Evolutionary conservation across 495 filamentous ascomycete species (phyloP), one percentile per base, ranked within the genome.

Genomic region (Friedmanniomyces simplex): DNA sequence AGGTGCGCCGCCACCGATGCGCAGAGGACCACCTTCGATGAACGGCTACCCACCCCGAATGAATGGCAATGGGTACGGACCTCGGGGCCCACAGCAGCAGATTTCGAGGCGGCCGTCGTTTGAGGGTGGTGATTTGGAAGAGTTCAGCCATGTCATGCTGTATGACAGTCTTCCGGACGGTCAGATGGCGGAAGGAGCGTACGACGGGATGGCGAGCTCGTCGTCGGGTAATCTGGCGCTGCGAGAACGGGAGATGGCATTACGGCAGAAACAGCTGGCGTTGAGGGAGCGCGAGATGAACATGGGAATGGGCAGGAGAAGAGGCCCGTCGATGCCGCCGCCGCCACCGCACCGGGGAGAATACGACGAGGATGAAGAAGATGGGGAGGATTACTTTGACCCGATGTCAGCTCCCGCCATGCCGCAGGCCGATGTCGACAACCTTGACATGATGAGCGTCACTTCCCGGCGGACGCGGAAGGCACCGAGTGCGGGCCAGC

Each of bases 401-500:
- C 84, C 88, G 1, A 81, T 82, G 73, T 66, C 65, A 45, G 72
- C 67, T 6, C 74, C 76, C 2, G 73, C 59, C 0, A 53, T 78
- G 61, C 81, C 88, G 14, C 73, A 79, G 63, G 81, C 95, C 43
- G 88, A 96, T 66, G 86, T 89, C 11, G 93, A 98, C 59, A 91
- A 85, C 62, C 87, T 98, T 63, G 93, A 98, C 68, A 97, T 98
- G 94, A 94, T 98, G 91, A 97, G 91, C 68, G 84, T 97, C 60
- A 98, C 93, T 20, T 96, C 94, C 30, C 81, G 86, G 59, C 83
- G 90, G 65, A 91, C 82, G 50, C 83, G 93, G 58, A 95, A 91
- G 72, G 76, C 79, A 21, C 86, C 88, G 4, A 88, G 82, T 66
- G 82, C 79, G 14, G 83, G 77, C 54, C 87, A 95, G 67, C 68